phyloP scores from a whole-genome alignment of 371 early-diverging fungal species.

The Apophysomyces trapeziformis region DNA sequence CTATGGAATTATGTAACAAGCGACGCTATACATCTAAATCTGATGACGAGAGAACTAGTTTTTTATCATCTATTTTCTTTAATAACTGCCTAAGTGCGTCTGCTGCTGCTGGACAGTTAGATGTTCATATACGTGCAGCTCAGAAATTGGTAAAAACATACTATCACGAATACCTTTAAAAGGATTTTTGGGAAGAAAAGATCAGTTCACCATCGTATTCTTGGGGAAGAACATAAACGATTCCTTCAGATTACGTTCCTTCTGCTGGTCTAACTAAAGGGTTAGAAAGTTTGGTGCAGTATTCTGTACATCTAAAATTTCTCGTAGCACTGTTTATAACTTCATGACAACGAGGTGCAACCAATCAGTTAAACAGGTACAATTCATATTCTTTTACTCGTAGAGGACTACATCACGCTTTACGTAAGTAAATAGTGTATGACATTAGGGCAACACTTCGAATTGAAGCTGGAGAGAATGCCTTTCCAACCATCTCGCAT shows the following conservation, averaged over 20 bases:
- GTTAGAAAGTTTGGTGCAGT: conserved; percentile 16
- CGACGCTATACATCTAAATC: neutral
- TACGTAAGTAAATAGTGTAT: too few relatives aligned
- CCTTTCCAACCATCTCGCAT: too few relatives aligned
- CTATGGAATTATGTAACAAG: conserved; percentile 7
- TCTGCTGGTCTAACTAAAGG: conserved; percentile 20
- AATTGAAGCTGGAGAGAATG: too few relatives aligned
- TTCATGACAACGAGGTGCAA: conserved; percentile 26
- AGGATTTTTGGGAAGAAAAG: conserved; percentile 23
- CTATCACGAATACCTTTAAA: conserved; percentile 20
- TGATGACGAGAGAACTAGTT: neutral
- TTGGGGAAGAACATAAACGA: conserved; percentile 14
- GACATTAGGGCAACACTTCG: too few relatives aligned
- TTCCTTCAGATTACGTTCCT: conserved; percentile 12
- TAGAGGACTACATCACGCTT: too few relatives aligned
- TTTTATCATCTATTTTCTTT: conserved; percentile 1
- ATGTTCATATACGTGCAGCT: conserved; percentile 26
- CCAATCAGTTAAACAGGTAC: conserved; percentile 24
- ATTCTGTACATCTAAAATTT: conserved; percentile 19
- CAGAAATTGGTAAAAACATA: conserved; percentile 24
- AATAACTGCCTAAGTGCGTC: conserved; percentile 13
- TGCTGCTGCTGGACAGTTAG: conserved; percentile 24
- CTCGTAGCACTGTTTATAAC: conserved; percentile 16
- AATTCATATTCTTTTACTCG: neutral
- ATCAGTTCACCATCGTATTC: conserved; percentile 15